Percentiles rank a stretch among this genome's conserved stretches.
phyloP scores from a whole-genome alignment of 352 stramenopile genomes.

The Ochromonadaceae sp. region DNA sequence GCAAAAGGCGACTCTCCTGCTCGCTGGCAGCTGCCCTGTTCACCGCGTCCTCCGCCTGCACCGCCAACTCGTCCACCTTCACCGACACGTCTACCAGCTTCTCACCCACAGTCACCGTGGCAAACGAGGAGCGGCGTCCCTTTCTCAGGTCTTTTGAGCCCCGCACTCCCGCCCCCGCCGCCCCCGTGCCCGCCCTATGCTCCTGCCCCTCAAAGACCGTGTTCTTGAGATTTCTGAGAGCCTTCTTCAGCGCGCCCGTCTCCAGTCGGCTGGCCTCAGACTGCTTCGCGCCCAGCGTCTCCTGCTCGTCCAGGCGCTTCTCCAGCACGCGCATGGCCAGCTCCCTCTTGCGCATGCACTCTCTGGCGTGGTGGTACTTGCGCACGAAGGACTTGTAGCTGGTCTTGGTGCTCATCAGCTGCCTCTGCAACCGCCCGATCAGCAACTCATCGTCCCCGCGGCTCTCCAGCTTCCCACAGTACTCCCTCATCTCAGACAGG shows the following conservation, averaged over 20 bases:
- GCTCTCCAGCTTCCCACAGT: conserved; percentile 47
- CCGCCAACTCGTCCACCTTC: neutral
- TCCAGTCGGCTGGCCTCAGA: conserved; percentile 21
- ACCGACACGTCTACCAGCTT: neutral
- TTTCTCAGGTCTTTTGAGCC: neutral
- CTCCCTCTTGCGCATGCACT: conserved; percentile 28
- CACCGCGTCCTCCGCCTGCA: conserved; percentile 6
- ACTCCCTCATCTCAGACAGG: conserved; percentile 43
- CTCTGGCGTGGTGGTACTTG: conserved; percentile 33
- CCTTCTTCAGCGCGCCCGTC: conserved; percentile 15
- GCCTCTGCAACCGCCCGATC: conserved; percentile 65
- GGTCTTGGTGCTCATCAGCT: conserved; percentile 63
- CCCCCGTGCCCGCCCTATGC: neutral
- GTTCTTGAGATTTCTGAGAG: conserved; percentile 11
- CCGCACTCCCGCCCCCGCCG: conserved; percentile 13
- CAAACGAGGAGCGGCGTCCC: neutral
- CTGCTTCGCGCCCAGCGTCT: conserved; percentile 21
- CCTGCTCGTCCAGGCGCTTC: conserved; percentile 26
- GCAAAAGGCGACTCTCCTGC: conserved; percentile 18
- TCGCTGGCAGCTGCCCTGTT: conserved; percentile 13
- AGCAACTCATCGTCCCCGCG: conserved; percentile 67
- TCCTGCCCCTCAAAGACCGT: conserved; percentile 5
- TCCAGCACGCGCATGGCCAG: conserved; percentile 31
- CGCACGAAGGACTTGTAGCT: conserved; percentile 29
- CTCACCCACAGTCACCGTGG: neutral